Conservation (phyloP, 495 filamentous ascomycete genomes). For the Parathielavia hyrcaniae region DNA sequence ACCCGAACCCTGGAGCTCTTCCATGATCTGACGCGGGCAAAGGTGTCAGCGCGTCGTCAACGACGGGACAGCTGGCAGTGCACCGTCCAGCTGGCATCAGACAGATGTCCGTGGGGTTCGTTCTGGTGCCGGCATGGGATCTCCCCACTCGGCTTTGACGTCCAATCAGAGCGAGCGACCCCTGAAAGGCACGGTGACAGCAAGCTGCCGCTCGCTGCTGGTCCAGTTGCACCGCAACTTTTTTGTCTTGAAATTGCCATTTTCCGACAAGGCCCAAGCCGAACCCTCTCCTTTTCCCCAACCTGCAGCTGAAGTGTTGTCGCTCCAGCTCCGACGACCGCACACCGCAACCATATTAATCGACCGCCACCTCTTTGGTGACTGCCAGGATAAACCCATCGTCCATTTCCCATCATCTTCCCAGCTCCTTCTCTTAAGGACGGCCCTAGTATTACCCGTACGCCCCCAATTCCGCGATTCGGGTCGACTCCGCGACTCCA, state of each 20-base stretch:
- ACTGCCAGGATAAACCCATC: slow-evolving; percentile 29
- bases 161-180: slow-evolving; percentile 20
- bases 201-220: slow-evolving; percentile 25
- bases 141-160: too few relatives aligned
- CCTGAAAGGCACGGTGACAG: slow-evolving; percentile 27
- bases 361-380: slow-evolving; percentile 20
- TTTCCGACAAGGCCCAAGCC: slow-evolving; percentile 29
- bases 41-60: too few relatives aligned
- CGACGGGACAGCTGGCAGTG: too few relatives aligned
- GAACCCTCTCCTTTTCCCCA: slow-evolving; percentile 34
- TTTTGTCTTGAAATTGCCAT: slow-evolving; percentile 38
- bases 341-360: slow-evolving; percentile 10
- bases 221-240: slow-evolving; percentile 30
- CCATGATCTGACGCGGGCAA: too few relatives aligned
- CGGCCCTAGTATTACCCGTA: slow-evolving; percentile 27
- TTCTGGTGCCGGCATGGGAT: too few relatives aligned
- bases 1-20: slow-evolving; percentile 12
- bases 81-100: too few relatives aligned
- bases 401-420: slow-evolving; percentile 23
- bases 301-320: slow-evolving; percentile 19
- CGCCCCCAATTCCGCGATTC: slow-evolving; percentile 17
- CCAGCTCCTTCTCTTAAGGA: slow-evolving; percentile 14
- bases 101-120: too few relatives aligned
- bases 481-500: slow-evolving; percentile 17
- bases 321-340: slow-evolving; percentile 17